Evolutionary conservation across 495 filamentous ascomycete species (phyloP), one percentile per base, ranked within the genome.

Genomic region (Trichoderma reesei): DNA sequence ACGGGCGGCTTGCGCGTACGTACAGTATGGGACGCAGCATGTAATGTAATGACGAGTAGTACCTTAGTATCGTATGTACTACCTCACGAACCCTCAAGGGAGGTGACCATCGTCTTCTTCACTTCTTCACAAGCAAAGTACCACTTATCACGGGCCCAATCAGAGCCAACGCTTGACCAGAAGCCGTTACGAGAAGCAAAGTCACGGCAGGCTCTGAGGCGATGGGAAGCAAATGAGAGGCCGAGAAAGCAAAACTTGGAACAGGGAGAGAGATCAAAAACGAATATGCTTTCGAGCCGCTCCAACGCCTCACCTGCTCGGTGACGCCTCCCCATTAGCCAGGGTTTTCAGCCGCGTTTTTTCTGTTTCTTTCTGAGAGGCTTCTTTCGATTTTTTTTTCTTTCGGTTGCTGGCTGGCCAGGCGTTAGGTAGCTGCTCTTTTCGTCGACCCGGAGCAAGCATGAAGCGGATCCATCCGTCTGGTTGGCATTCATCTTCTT

Each of bases 261-360:
- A 31, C 20, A 56, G 34, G 26, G 26, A 51, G 31, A 33, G n/a
- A 56, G 16, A 51, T 18, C 13, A 31, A 31, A 31, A 56, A 31
- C 3, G 34, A 56, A 10, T 56, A 56, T 56, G 51, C 51, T 56
- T 56, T n/a, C 51, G n/a, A 56, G 51, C 51, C 51, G 51, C 8
- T 31, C 26, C 51, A 33, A 31, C 51, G 51, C 51, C 51, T 56
- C 51, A 56, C 20, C 34, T 10, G 37, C 37, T 39, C 37, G 5
- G 37, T 4, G 4, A 5, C 10, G 37, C 37, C 37, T n/a, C n/a
- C n/a, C n/a, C n/a, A n/a, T n/a, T n/a, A n/a, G n/a, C n/a, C n/a
- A n/a, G 46, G 46, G 46, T 18, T 31, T 44, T 5, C 11, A 16
- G 41, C 41, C n/a, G 13, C n/a, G 41, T 16, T 16, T 44, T 14